Evolutionary conservation across 495 filamentous ascomycete species (phyloP), one percentile per base, ranked within the genome.

Genomic region (Usnea hakonensis): DNA sequence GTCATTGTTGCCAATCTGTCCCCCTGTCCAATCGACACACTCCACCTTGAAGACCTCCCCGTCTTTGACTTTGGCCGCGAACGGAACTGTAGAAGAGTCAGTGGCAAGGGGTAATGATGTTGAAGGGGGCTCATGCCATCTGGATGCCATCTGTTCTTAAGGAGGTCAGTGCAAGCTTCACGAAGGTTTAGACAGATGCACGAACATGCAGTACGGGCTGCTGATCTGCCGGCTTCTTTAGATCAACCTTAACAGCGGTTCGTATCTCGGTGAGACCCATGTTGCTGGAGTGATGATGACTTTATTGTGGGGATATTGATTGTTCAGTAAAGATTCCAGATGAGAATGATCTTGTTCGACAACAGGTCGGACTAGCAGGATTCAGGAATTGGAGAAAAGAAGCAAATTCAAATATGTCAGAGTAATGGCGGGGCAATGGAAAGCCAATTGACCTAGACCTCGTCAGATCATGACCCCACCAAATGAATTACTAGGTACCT

Each of bases 41-140:
- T 96, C 90, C 68, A 97, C 93, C 76, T 96, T 96, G 64, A 96
- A 92, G 4, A 89, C 86, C 73, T 97, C 93, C 41, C 85, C 86
- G 71, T 93, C 87, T 66, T 85, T 85, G 71, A 97, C 94, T 48
- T 83, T 86, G 37, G 81, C 88, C 43, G 76, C 79, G 58, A 81
- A 83, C 16, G 93, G 93, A 66, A 97, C 90, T 93, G 48, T 17
- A 58, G n/a, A 1, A 41, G 48, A 62, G 35, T 63, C 35, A 58
- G 52, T 56, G 6, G 60, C 37, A 36, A 1, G 30, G 46, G 17
- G 37, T 17, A 58, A 43, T 40, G 14, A 52, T 30, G 21, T 32
- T 32, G 46, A 43, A 43, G n/a, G 35, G 33, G 44, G 43, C 6
- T 30, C 80, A 38, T 77, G 91, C 90, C 86, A 66, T 96, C 92